Percentiles rank a stretch among this genome's conserved stretches.
phyloP scores from a whole-genome alignment of 176 grass and related monocot genomes.

The Ampelocalamus luodianensis region DNA sequence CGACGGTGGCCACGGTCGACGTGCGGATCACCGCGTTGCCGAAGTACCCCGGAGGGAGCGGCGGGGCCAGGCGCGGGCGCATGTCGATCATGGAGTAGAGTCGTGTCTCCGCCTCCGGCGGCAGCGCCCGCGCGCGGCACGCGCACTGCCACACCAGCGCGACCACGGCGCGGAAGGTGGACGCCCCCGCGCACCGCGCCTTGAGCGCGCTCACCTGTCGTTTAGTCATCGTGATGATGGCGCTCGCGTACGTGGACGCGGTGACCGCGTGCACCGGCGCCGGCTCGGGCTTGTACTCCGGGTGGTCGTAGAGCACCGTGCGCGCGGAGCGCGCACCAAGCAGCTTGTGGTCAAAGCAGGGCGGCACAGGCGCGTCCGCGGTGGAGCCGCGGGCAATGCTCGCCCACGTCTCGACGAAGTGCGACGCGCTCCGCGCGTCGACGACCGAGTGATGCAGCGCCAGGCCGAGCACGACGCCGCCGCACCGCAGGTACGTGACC shows the following conservation, averaged over 20 bases:
- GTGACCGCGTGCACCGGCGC: not conserved
- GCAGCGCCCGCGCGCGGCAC: constrained; percentile 53
- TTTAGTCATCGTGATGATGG: constrained; percentile 37
- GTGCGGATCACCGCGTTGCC: constrained; percentile 75
- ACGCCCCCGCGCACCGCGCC: constrained; percentile 40
- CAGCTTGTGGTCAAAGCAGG: constrained; percentile 52
- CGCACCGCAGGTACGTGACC: constrained; percentile 72
- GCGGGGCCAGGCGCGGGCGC: constrained; percentile 61
- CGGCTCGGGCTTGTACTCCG: constrained; percentile 61
- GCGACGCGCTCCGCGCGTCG: constrained; percentile 50
- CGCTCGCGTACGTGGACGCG: constrained; percentile 33
- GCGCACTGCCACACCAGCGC: constrained; percentile 72
- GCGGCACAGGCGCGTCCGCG: not conserved
- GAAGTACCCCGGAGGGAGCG: constrained; percentile 49
- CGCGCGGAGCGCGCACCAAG: constrained; percentile 40
- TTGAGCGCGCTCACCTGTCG: constrained; percentile 50
- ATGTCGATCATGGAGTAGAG: constrained; percentile 79
- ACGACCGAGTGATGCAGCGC: constrained; percentile 57
- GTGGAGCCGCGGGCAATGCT: constrained; percentile 26
- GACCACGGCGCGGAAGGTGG: constrained; percentile 68
- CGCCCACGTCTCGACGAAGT: constrained; percentile 69
- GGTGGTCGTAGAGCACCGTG: constrained; percentile 57
- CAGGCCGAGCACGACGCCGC: constrained; percentile 62
- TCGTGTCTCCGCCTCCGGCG: constrained; percentile 27
- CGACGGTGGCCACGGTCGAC: constrained; percentile 39